Conservation (phyloP, 352 stramenopile genomes). For the Phytophthora pistaciae region DNA sequence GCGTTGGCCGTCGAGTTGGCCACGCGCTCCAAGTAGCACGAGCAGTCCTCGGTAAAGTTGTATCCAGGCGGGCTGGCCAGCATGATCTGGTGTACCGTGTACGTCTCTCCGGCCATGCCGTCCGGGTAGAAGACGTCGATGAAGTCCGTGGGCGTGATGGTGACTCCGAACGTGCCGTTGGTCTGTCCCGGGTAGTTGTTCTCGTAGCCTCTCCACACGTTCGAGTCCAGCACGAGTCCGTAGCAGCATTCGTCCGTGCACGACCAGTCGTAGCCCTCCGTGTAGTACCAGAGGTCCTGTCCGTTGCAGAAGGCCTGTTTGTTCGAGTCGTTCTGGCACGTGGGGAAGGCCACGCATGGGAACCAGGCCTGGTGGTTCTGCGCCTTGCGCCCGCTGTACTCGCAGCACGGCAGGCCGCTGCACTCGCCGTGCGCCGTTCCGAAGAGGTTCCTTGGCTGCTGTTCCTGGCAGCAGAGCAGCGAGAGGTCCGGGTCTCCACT, state of each 20-base stretch:
- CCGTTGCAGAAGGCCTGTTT: conserved; percentile 73
- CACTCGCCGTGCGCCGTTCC: conserved; percentile 74
- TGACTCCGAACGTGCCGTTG: conserved; percentile 83
- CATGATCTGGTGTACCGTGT: conserved; percentile 80
- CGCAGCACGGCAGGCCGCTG: conserved; percentile 81
- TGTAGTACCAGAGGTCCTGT: conserved; percentile 65
- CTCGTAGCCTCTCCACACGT: conserved; percentile 67
- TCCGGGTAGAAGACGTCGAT: conserved; percentile 67
- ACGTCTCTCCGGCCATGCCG: conserved; percentile 54
- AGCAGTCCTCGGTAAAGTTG: conserved; percentile 57
- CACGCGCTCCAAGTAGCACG: conserved; percentile 49
- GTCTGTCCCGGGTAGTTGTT: conserved; percentile 74
- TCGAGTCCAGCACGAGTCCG: conserved; percentile 73
- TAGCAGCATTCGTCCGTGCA: conserved; percentile 81
- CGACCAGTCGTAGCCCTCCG: conserved; percentile 56
- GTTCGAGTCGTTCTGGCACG: conserved; percentile 72
- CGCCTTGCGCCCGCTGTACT: conserved; percentile 68
- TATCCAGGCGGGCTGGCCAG: conserved; percentile 75
- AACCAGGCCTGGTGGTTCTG: conserved; percentile 84
- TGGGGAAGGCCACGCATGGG: conserved; percentile 82
- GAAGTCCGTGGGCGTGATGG: conserved; percentile 76
- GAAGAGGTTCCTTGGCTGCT: conserved; percentile 57
- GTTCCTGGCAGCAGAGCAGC: conserved; percentile 64
- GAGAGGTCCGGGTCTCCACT: conserved; percentile 37
- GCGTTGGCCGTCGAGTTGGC: conserved; percentile 25